phyloP scores from a whole-genome alignment of 768 basidiomycete genomes.

The Neoboletus magnificus region DNA sequence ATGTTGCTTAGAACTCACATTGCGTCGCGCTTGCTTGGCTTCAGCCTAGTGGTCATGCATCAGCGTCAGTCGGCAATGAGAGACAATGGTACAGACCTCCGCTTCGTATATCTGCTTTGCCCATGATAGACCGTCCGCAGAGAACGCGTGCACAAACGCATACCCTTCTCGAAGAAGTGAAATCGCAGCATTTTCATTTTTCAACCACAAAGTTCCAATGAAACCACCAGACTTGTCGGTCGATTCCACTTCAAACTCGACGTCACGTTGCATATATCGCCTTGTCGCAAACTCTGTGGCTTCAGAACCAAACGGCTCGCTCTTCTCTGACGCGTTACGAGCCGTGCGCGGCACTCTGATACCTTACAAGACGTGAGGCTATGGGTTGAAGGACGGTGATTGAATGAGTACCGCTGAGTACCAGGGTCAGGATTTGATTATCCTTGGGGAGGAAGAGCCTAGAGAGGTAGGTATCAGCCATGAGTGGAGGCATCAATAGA shows the following conservation, averaged over 20 bases:
- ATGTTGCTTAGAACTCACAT: constrained; percentile 49
- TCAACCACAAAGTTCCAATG: constrained; percentile 83
- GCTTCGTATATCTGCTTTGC: constrained; percentile 76
- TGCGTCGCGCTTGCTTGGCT: constrained; percentile 74
- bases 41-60: constrained; percentile 49
- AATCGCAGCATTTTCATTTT: constrained; percentile 83
- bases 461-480: constrained; percentile 1
- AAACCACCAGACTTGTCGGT: constrained; percentile 96
- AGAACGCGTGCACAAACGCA: constrained; percentile 84
- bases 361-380: constrained; percentile 42
- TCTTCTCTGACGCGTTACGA: constrained; percentile 75
- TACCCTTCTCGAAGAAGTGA: constrained; percentile 83
- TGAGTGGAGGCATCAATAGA: not conserved
- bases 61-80: not conserved
- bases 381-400: not conserved
- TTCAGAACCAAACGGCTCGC: constrained; percentile 86
- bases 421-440: constrained; percentile 89
- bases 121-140: constrained; percentile 81
- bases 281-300: constrained; percentile 75
- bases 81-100: constrained; percentile 52
- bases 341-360: constrained; percentile 90
- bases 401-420: constrained; percentile 65
- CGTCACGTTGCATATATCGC: constrained; percentile 90
- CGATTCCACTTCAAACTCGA: constrained; percentile 87
- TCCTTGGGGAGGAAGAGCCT: constrained; percentile 87